Base-by-base conservation (phyloP, 2,329 filamentous ascomycete species). In the Colletotrichum filicis region DNA sequence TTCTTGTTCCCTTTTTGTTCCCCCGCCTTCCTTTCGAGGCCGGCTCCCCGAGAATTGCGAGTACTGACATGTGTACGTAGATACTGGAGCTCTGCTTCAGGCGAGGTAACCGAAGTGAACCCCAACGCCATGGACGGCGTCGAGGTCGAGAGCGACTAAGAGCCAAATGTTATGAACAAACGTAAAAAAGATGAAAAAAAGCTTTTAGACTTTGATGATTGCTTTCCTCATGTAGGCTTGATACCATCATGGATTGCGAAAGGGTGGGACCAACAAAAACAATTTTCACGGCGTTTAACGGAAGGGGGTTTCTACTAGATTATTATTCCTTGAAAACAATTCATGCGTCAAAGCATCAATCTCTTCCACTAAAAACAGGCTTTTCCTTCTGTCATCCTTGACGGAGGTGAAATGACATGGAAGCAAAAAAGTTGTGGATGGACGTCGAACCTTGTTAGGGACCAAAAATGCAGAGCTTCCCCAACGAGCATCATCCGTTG, bases 11-110 rank as follows among this genome's bases (percentile, higher is more conserved):
- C n/a, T 19, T 22, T 12, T 5, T 28, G 28, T 28, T 28, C 28
- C 28, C 28, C 28, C 7, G 28, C 28, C 6, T 28, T 28, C 28
- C 28, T 28, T 28, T 28, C 28, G 28, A 28, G 28, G 28, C 28
- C 7, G 28, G 28, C 28, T 28, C 28, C 28, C 28, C 28, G 28
- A 28, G 28, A 28, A 14, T 32, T 19, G 28, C 56, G 35, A 24
- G 71, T 59, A 30, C 55, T 73, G 46, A 68, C 72, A 6, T 26
- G 6, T 7, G 42, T 28, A 19, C 35, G 35, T 64, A 90, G 88
- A 28, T 90, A 92, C 82, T 93, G 91, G 91, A 90, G 84, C 77
- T 84, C 91, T 3, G 87, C 88, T n/a, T 86, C 81, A 26, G 86
- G 86, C 35, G 83, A 90, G 75, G 89, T 93, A 75, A 93, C 88